Evolutionary conservation across 768 basidiomycete species (phyloP).

Genomic region (Lyophyllum atratum): DNA sequence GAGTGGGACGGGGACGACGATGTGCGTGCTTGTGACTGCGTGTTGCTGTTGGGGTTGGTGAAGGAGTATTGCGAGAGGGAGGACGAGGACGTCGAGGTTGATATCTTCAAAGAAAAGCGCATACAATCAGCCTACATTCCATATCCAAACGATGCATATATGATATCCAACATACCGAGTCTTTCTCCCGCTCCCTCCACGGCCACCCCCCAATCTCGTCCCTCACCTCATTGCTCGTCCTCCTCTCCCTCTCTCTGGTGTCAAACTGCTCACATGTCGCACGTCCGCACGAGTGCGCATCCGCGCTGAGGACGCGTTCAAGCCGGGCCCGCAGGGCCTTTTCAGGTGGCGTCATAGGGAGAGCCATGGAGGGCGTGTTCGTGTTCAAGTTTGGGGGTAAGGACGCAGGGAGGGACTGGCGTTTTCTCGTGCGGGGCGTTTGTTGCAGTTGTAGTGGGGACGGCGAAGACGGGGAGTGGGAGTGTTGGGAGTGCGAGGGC

Average conservation of each 20-base stretch:
- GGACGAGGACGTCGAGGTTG: neutral
- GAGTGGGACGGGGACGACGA: neutral
- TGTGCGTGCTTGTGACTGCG: too few relatives aligned
- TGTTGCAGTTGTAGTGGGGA: neutral
- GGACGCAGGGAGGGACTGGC: slow-evolving; percentile 13
- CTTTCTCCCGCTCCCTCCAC: slow-evolving; percentile 19
- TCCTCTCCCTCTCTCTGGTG: slow-evolving; percentile 10
- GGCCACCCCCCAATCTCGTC: slow-evolving; percentile 28
- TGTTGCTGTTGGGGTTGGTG: neutral
- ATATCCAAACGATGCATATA: neutral
- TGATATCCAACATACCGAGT: slow-evolving; percentile 13
- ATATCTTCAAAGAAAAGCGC: neutral
- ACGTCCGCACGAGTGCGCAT: neutral
- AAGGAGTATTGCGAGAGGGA: neutral
- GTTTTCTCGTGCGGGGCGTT: slow-evolving; percentile 10
- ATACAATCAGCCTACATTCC: neutral
- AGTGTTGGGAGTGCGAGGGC: neutral
- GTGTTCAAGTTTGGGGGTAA: neutral
- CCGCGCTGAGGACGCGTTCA: slow-evolving; percentile 46
- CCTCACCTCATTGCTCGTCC: slow-evolving; percentile 25
- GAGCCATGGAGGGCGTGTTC: neutral
- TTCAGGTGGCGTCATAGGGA: slow-evolving; percentile 48
- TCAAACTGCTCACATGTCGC: neutral
- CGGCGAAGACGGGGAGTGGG: slow-evolving; percentile 2
- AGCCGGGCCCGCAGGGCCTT: slow-evolving; percentile 54